A percentile compares a stretch with the other conserved stretches of the same genome.
Evolutionary conservation across 2,329 filamentous ascomycete species (phyloP).

Genomic region (Pleurostoma richardsiae): DNA sequence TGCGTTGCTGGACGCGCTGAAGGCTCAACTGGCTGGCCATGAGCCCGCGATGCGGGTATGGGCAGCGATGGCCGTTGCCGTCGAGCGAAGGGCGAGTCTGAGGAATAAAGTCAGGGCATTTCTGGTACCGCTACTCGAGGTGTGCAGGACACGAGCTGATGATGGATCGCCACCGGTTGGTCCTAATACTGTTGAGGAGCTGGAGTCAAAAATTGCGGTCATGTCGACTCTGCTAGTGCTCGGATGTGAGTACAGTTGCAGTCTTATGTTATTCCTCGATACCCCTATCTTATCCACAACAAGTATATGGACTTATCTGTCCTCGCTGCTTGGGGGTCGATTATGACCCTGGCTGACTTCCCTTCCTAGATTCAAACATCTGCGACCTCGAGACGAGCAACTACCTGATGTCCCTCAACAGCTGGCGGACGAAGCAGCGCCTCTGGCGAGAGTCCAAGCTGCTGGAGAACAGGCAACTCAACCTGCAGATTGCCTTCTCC

Average conservation of each 20-base stretch:
- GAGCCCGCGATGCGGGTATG: not conserved
- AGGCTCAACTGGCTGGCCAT: not conserved
- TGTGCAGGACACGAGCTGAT: not conserved
- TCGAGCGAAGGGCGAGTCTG: not conserved
- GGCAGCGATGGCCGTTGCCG: not conserved
- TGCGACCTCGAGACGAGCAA: constrained; percentile 7
- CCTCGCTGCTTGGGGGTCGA: not conserved
- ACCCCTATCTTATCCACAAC: not conserved
- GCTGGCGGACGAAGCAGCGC: constrained; percentile 6
- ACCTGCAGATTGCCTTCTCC: constrained; percentile 6
- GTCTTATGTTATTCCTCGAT: not conserved
- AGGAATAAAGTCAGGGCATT: not conserved
- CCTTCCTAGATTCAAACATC: constrained; percentile 7
- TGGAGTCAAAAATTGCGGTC: constrained; percentile 6
- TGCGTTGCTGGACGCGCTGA: not conserved
- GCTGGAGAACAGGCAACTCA: constrained; percentile 6
- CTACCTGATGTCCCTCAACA: constrained; percentile 7
- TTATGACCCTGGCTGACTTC: not conserved
- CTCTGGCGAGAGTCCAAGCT: constrained; percentile 7
- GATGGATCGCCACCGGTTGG: not conserved
- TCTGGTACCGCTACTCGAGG: not conserved
- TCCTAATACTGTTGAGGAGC: not conserved
- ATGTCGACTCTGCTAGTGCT: constrained; percentile 8
- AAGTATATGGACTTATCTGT: not conserved
- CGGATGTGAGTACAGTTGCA: constrained; percentile 6